Conservation (phyloP, 768 basidiomycete genomes). For the Daedalea quercina region DNA sequence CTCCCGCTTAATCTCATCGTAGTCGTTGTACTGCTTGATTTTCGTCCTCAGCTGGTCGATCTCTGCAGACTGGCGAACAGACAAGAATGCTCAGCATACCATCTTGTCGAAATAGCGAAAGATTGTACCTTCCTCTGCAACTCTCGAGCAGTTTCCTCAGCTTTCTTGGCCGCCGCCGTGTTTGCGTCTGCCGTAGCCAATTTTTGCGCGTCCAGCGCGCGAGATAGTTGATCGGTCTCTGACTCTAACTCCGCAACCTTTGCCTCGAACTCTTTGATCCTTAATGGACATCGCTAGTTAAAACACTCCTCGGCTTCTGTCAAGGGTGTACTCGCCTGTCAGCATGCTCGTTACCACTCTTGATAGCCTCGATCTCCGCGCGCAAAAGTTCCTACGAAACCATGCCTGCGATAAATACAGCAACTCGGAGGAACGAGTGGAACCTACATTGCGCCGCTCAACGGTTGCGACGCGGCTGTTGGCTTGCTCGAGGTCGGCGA, state of each 20-base stretch:
- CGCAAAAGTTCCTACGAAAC: slow-evolving; percentile 79
- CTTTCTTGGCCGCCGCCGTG: slow-evolving; percentile 38
- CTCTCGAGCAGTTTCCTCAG: slow-evolving; percentile 57
- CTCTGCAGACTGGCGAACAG: slow-evolving; percentile 43
- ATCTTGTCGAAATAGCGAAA: background rate
- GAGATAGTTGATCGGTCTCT: slow-evolving; percentile 66
- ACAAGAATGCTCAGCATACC: background rate
- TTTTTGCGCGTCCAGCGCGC: slow-evolving; percentile 59
- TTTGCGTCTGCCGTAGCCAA: slow-evolving; percentile 40
- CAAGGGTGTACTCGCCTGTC: slow-evolving; percentile 45
- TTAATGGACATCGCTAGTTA: slow-evolving; percentile 25
- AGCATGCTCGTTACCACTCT: slow-evolving; percentile 67
- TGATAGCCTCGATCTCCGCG: slow-evolving; percentile 88
- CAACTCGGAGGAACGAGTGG: background rate
- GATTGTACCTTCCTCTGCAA: slow-evolving; percentile 46
- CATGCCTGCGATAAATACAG: background rate
- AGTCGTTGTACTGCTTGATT: slow-evolving; percentile 73
- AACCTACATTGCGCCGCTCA: slow-evolving; percentile 82
- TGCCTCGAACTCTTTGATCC: slow-evolving; percentile 64
- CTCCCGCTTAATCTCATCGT: slow-evolving; percentile 97
- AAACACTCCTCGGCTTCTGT: background rate
- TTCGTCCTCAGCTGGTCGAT: slow-evolving; percentile 61
- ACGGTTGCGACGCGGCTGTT: slow-evolving; percentile 89
- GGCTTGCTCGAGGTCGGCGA: slow-evolving; percentile 91
- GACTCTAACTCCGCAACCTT: slow-evolving; percentile 73